Evolutionary conservation across 2,329 filamentous ascomycete species (phyloP), one percentile per base, ranked within the genome.

Genomic region (Graphiopsis chlorocephala): DNA sequence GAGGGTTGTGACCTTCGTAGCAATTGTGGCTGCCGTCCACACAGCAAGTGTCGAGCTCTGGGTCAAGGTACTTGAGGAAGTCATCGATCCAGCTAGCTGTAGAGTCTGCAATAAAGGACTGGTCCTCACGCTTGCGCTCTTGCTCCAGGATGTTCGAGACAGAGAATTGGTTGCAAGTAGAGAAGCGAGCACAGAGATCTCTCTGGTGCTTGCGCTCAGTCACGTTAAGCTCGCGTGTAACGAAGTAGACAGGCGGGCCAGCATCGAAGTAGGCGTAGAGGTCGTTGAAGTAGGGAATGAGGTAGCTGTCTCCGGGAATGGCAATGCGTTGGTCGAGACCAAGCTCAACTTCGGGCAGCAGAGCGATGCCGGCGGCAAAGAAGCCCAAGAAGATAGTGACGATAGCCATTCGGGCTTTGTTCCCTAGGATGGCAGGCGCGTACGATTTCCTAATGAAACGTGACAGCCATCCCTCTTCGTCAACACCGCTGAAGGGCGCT

Each of bases 71-170:
- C 66, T 92, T 85, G 79, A 98, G 92, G 79, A 92, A 98, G 75
- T 99, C 95, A 69, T 99, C 95, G 20, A 99, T 86, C 95, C 95
- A 99, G 76, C 91, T 97, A 3, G 96, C 95, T 0, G 94, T 89
- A 0, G 93, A 90, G 11, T 93, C 89, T 7, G 92, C 86, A 69
- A 99, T 92, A 76, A 93, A 98, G 0, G 93, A 97, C 1, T 94
- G 83, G 7, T 96, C 86, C 0, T 93, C 85, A 42, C 95, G 87
- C 80, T 97, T 98, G 12, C 95, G 88, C 79, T 99, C 96, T 70
- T 95, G 91, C 75, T 99, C 96, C 4, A 99, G 83, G 1, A 97
- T 88, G 73, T 97, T 97, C 45, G 92, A 88, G 4, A 99, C 82
- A 0, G 93, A 97, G 66, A 90, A 86, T 42, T 88, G 83, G 68